Conservation (phyloP, 768 basidiomycete genomes). For the Hygrophorus pudorinus region DNA sequence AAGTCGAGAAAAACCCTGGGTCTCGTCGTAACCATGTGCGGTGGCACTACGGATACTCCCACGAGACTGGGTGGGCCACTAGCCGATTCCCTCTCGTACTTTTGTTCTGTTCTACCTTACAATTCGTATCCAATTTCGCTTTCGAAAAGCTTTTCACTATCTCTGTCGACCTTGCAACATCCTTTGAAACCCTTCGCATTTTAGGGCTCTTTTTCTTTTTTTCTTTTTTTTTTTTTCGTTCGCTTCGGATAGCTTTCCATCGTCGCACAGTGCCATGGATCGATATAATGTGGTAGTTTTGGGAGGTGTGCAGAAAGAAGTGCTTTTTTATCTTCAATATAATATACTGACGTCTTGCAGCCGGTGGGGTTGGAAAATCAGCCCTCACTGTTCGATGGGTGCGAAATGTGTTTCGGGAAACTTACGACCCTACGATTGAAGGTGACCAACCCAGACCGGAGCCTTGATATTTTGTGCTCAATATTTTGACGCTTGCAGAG, state of each 20-base stretch:
- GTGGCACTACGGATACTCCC: background rate
- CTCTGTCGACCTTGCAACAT: too few relatives aligned
- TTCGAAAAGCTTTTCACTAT: too few relatives aligned
- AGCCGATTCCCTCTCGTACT: constrained; percentile 5
- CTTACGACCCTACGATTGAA: constrained; percentile 81
- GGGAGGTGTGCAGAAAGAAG: constrained; percentile 42
- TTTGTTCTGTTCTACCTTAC: too few relatives aligned
- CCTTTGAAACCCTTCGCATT: background rate
- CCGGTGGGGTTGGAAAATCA: constrained; percentile 85
- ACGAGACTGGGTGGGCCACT: background rate
- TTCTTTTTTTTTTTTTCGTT: background rate
- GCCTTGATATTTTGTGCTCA: background rate
- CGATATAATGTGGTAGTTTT: constrained; percentile 73
- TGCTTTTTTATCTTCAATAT: constrained; percentile 1
- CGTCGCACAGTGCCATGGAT: constrained; percentile 43
- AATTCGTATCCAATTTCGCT: too few relatives aligned
- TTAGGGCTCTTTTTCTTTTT: background rate
- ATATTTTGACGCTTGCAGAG: constrained; percentile 32
- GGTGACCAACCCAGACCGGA: constrained; percentile 28
- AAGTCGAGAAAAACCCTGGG: constrained; percentile 68
- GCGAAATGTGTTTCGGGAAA: constrained; percentile 60
- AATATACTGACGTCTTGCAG: constrained; percentile 25
- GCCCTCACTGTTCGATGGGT: constrained; percentile 77
- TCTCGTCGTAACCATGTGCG: constrained; percentile 14
- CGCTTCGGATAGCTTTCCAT: background rate